Conservation (phyloP, 768 basidiomycete genomes). For the Gloeophyllum trabeum region DNA sequence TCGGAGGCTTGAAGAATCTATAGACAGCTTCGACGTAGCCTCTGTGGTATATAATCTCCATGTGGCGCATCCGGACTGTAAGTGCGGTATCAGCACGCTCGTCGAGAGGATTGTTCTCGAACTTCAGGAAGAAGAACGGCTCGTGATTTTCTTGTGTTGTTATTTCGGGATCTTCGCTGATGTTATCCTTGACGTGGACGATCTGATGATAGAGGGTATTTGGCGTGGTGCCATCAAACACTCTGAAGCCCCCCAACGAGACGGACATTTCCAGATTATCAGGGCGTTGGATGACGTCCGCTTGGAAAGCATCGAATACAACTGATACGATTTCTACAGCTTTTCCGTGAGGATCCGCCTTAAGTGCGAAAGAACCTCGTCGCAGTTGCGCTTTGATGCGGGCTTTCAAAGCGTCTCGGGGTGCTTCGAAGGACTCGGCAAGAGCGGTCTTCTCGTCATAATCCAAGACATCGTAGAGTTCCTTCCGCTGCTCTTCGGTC, state of each 20-base stretch:
- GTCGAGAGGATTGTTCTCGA: conserved; percentile 88
- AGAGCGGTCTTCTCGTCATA: conserved; percentile 82
- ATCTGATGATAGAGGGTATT: conserved; percentile 82
- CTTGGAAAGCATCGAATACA: conserved; percentile 79
- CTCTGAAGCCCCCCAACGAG: conserved; percentile 75
- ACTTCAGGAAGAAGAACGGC: conserved; percentile 83
- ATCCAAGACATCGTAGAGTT: conserved; percentile 85
- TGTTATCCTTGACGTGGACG: conserved; percentile 60
- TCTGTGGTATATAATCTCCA: conserved; percentile 94
- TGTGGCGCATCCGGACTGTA: conserved; percentile 82
- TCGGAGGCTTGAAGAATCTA: conserved; percentile 87
- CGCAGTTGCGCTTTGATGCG: conserved; percentile 69
- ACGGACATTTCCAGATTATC: conserved; percentile 81
- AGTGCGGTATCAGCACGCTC: conserved; percentile 86
- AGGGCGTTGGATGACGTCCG: conserved; percentile 73
- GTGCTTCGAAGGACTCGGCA: conserved; percentile 53
- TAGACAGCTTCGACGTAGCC: conserved; percentile 90
- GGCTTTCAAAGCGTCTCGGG: conserved; percentile 71
- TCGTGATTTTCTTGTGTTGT: conserved; percentile 25
- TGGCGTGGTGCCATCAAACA: conserved; percentile 84
- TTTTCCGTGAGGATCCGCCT: conserved; percentile 54
- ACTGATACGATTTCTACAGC: conserved; percentile 71
- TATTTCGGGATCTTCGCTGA: conserved; percentile 12
- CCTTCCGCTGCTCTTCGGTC: conserved; percentile 82
- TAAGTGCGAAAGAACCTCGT: conserved; percentile 81